Evolutionary conservation across 1,139 yeast genomes (phyloP), one percentile per base, ranked within the genome.

Genomic region (Yueomyces sp.): DNA sequence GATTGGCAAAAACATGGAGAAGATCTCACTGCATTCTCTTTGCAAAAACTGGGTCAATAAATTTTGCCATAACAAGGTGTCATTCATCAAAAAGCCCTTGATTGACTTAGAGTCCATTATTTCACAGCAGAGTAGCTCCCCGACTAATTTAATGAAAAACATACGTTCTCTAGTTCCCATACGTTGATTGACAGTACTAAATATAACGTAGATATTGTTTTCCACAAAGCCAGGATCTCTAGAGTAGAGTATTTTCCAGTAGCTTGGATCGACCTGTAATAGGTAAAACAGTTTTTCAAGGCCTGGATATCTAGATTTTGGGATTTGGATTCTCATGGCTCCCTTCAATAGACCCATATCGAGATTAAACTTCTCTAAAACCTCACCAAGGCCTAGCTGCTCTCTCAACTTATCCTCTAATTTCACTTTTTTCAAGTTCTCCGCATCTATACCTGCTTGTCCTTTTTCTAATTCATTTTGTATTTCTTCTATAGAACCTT

Each of bases 251-350:
- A 79, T 66, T 1, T 79, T 71, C 55, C 91, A 71, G 56, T 91
- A 91, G 1, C 62, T 62, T 0, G 96, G 87, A 55, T 84, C 86
- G 0, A 95, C 84, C 58, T 93, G 98, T 36, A 93, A 63, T 38
- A 89, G 66, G 54, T 81, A 91, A 53, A 91, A 81, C 44, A 91
- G 60, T 6, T 84, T 81, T 53, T 83, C 96, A 60, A 82, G 84
- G 1, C 76, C 42, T 4, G 55, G 53, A 41, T 47, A 51, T 33
- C 45, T 49, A n/a, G 49, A 44, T 25, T 44, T 43, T 4, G 59
- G 50, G 25, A 50, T 40, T 8, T 46, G 41, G 9, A 46, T 36
- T 36, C 40, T 39, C 3, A 41, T 33, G 7, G 41, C 34, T 9
- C 37, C 39, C 9, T 27, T 36, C 4, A 47, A 43, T 8, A 41